phyloP scores from a whole-genome alignment of 345 rosid genomes.

The Ceriops decandra region DNA sequence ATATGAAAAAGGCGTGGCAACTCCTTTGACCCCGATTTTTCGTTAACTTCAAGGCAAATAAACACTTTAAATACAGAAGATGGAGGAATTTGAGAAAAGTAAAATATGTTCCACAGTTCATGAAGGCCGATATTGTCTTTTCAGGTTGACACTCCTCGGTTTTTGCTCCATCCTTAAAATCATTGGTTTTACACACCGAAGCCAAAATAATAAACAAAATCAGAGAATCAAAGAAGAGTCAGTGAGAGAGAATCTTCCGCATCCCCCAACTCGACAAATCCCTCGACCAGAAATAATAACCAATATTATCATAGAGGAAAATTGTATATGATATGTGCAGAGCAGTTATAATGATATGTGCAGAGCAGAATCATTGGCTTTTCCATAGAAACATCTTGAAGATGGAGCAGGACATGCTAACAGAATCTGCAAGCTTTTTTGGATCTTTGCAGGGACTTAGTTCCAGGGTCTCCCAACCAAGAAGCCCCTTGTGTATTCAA shows the following conservation, averaged over 20 bases:
- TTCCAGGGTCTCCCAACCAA: constrained; percentile 27
- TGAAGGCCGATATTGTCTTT: constrained; percentile 20
- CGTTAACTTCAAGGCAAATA: neutral
- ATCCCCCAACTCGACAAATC: constrained; percentile 3
- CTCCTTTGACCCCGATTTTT: neutral
- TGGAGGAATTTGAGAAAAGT: neutral
- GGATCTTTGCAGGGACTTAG: constrained; percentile 19
- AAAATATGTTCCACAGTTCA: neutral
- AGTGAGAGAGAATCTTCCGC: constrained; percentile 2
- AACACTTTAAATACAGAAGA: neutral
- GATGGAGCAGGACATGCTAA: constrained; percentile 23
- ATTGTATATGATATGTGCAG: neutral
- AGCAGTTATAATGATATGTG: neutral
- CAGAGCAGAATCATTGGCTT: constrained; percentile 9
- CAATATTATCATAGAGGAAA: neutral
- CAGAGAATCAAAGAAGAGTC: constrained; percentile 11
- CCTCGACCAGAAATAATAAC: neutral
- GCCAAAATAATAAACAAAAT: constrained; percentile 15
- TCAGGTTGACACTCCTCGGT: neutral
- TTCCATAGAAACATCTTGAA: constrained; percentile 28
- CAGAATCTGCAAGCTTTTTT: constrained; percentile 24
- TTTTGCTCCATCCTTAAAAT: constrained; percentile 22
- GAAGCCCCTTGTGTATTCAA: neutral
- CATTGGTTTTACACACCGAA: constrained; percentile 31
- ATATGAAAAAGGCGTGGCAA: constrained; percentile 6